phyloP scores from a whole-genome alignment of 257 asterid genomes.

The Lithospermum erythrorhizon region DNA sequence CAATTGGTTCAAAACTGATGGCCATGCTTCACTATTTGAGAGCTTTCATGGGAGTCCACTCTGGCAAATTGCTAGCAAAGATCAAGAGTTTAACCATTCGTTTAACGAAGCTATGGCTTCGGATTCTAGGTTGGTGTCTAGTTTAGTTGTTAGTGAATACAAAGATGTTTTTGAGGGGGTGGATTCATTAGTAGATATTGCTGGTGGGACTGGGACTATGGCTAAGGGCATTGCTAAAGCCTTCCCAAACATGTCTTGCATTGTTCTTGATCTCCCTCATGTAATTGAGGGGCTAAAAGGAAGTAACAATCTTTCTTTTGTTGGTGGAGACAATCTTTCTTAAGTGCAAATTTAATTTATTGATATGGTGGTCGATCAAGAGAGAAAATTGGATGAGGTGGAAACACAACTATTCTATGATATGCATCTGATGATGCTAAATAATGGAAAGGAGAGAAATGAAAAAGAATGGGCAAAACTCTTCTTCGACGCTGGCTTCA shows the following conservation, averaged over 20 bases:
- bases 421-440: constrained; percentile 8
- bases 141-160: constrained; percentile 8
- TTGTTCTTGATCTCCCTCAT: constrained; percentile 17
- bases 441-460: constrained; percentile 3
- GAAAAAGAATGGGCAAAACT: constrained; percentile 10
- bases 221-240: constrained; percentile 12
- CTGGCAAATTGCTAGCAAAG: constrained; percentile 11
- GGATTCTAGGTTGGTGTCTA: constrained; percentile 13
- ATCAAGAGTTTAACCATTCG: constrained; percentile 9
- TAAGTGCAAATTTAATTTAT: too few species aligned
- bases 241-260: constrained; percentile 11
- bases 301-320: constrained; percentile 5
- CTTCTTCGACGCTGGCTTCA: constrained; percentile 9
- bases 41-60: constrained; percentile 9
- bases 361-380: too few species aligned
- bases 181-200: constrained; percentile 21
- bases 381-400: too few species aligned
- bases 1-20: constrained; percentile 17
- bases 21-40: constrained; percentile 7
- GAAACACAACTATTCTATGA: constrained; percentile 7
- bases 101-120: constrained; percentile 28
- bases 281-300: constrained; percentile 8
- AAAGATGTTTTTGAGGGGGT: constrained; percentile 20
- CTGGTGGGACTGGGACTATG: constrained; percentile 19
- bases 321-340: constrained; percentile 21